These are phyloP conservation scores for Dictyostelium intermedium DNA, from an alignment of 78 protist genomes.

Conservation along the genomic window DNA sequence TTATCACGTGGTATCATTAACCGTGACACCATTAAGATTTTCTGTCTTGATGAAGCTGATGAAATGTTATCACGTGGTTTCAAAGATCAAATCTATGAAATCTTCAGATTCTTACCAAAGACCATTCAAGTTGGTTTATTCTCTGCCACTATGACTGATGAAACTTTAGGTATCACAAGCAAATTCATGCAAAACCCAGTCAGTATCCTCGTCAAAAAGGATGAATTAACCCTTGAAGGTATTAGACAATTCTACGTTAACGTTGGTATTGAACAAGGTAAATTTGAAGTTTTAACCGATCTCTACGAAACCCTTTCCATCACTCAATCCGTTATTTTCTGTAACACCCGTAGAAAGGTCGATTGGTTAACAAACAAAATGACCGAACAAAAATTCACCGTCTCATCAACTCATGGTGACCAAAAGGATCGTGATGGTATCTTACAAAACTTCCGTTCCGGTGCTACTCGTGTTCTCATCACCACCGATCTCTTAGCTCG, in stretches of 20 bases:
- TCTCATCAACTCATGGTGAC: conserved; percentile 98
- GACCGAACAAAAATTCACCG: conserved; percentile 91
- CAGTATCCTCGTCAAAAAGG: conserved; percentile 98
- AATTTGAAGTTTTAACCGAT: conserved; percentile 98
- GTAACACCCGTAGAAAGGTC: conserved; percentile 97
- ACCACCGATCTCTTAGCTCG: conserved; percentile 99
- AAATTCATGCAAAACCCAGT: conserved; percentile 98
- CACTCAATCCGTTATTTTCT: conserved; percentile 98
- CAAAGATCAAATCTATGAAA: conserved; percentile 99
- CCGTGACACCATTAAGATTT: conserved; percentile 84
- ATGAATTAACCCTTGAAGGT: conserved; percentile 99
- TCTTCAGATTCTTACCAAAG: conserved; percentile 95
- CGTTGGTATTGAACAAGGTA: conserved; percentile 96
- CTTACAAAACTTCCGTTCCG: conserved; percentile 97
- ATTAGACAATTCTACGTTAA: conserved; percentile 98
- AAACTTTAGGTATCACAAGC: conserved; percentile 97
- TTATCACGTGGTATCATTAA: conserved; percentile 93
- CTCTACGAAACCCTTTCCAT: conserved; percentile 98
- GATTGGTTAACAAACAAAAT: conserved; percentile 96
- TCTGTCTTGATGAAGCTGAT: conserved; percentile 99
- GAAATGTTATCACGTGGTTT: conserved; percentile 99
- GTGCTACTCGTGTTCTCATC: conserved; percentile 98
- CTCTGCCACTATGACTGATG: conserved; percentile 99
- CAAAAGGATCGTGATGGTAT: conserved; percentile 98
- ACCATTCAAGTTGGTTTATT: conserved; percentile 97